A percentile compares a stretch with the other conserved stretches of the same genome.
Conservation (phyloP, 768 basidiomycete genomes). For the Psilocybe sp. region DNA sequence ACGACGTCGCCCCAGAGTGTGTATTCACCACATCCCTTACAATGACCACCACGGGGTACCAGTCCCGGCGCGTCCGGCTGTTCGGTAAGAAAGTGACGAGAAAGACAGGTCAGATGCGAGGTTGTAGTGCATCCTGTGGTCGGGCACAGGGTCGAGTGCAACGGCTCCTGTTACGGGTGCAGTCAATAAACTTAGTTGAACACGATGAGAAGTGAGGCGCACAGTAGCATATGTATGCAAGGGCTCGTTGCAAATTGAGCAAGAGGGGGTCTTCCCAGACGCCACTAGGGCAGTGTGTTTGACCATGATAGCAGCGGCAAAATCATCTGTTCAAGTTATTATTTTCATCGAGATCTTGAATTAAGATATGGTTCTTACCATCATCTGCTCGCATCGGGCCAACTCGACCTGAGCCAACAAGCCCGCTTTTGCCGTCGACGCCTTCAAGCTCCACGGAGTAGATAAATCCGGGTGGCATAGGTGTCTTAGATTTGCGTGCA, state of each 20-base stretch:
- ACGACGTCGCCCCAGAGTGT: slow-evolving; percentile 71
- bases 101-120: slow-evolving; percentile 59
- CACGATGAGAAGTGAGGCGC: slow-evolving; percentile 15
- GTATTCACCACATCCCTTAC: slow-evolving; percentile 49
- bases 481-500: slow-evolving; percentile 9
- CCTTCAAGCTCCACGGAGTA: slow-evolving; percentile 59
- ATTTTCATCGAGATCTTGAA: neutral
- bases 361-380: slow-evolving; percentile 28
- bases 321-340: slow-evolving; percentile 33
- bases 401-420: slow-evolving; percentile 47
- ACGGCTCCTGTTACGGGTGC: slow-evolving; percentile 39
- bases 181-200: neutral
- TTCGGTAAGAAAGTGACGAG: slow-evolving; percentile 23
- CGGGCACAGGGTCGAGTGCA: slow-evolving; percentile 55
- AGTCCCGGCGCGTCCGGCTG: slow-evolving; percentile 25
- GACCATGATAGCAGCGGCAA: slow-evolving; percentile 44
- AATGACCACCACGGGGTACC: slow-evolving; percentile 63
- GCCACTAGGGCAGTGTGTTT: slow-evolving; percentile 46
- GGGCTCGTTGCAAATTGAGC: slow-evolving; percentile 45
- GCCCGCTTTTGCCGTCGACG: slow-evolving; percentile 63
- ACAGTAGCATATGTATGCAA: slow-evolving; percentile 42
- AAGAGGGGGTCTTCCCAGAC: slow-evolving; percentile 29
- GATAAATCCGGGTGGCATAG: slow-evolving; percentile 50
- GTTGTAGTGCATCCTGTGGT: slow-evolving; percentile 43
- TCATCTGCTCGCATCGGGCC: slow-evolving; percentile 60